Evolutionary conservation across 805 yeast species (phyloP), one percentile per base, ranked within the genome.

Genomic region (Wickerhamiella cacticola): DNA sequence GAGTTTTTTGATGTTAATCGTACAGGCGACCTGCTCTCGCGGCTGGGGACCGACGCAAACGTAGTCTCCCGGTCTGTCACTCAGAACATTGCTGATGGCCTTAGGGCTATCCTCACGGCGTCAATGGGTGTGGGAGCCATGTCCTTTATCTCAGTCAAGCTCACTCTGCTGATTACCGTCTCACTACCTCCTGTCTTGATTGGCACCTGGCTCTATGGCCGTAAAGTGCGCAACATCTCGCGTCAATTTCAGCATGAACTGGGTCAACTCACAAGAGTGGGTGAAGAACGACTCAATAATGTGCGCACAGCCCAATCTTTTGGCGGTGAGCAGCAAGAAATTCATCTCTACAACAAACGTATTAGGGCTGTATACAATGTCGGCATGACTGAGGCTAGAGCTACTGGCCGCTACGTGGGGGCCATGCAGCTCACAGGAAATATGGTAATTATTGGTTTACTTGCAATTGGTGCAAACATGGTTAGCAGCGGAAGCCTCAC

Each of bases 51-150:
- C 36, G 97, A 89, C 62, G 82, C 96, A 1, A 85, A 87, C 25
- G 78, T 89, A 39, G 94, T 89, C 12, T 75, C 95, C 5, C 77
- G 80, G 57, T 78, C 95, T 0, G 76, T 89, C 16, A 85, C 96
- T 28, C 89, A 82, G 55, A 88, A 89, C 61, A 72, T 89, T 21
- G 80, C 92, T 49, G 96, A 89, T 61, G 97, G 97, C n/a, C 72
- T 87, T 31, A 69, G 96, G 50, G 79, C 96, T 0, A 62, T 79
- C 1, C 76, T 89, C 18, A 78, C 86, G 56, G 95, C 95, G 1
- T 69, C 75, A 41, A 94, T 85, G 35, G 97, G 96, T 5, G 67
- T 88, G 41, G 75, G 84, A 2, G 86, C 88, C 95, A 89, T 89
- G 97, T 69, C 84, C 53, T 77, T 77, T 55, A 92, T 88, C 8